Evolutionary conservation across 1,284 basidiomycete species (phyloP).

Genomic region (Chondrostereum purpureum): DNA sequence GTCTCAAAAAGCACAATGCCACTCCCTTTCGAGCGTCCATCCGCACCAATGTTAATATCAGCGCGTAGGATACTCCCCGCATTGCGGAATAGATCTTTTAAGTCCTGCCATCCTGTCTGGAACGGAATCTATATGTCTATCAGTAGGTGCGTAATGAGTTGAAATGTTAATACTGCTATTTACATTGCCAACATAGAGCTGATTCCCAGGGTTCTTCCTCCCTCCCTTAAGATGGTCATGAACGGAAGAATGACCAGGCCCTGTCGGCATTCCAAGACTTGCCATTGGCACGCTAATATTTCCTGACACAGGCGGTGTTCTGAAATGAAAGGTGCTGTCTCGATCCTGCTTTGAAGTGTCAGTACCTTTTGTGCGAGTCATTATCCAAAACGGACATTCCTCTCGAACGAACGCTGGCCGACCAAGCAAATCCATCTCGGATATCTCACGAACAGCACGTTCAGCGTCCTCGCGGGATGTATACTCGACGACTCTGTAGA

Average conservation of each 20-base stretch:
- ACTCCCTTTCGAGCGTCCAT: conserved; percentile 91
- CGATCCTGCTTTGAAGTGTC: conserved; percentile 73
- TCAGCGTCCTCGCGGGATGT: conserved; percentile 79
- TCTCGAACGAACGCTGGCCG: conserved; percentile 95
- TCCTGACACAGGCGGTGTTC: conserved; percentile 88
- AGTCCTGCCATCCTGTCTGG: conserved; percentile 96
- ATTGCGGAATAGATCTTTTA: conserved; percentile 94
- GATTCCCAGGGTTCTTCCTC: conserved; percentile 67
- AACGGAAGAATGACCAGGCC: conserved; percentile 67
- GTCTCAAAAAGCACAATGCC: conserved; percentile 95
- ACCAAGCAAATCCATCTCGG: conserved; percentile 83
- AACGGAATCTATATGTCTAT: conserved; percentile 67
- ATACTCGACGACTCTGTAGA: conserved; percentile 84
- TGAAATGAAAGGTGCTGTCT: conserved; percentile 91
- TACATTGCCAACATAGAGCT: conserved; percentile 90
- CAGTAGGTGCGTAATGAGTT: conserved; percentile 34
- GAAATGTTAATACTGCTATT: conserved; percentile 23
- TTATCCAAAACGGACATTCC: conserved; percentile 55
- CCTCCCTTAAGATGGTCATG: conserved; percentile 63
- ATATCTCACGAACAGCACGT: conserved; percentile 79
- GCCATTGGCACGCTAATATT: conserved; percentile 91
- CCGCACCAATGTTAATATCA: conserved; percentile 87
- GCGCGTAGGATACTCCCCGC: conserved; percentile 91
- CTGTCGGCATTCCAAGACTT: conserved; percentile 65
- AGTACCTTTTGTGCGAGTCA: conserved; percentile 4